Evolutionary conservation across 192 early-diverging fungal genomes (phyloP), one percentile per base, ranked within the genome.

Genomic region (Mortierella hygrophila): DNA sequence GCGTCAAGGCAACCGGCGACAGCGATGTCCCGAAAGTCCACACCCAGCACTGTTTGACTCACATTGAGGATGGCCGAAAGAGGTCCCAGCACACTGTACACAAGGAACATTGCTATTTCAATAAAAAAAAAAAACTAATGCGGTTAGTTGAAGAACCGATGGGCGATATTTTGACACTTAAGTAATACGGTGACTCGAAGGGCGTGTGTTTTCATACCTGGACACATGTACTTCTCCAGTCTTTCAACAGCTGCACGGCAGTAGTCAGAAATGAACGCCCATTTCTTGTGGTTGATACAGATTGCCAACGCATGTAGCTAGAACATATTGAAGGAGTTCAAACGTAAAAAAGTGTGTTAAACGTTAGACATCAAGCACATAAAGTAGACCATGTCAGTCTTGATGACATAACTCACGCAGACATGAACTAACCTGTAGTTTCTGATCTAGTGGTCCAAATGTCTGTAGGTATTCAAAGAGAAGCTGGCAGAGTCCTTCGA

Each of bases 251-350:
- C 74, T 2, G 75, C 54, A n/a, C 84, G 74, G 21, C 84, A 80
- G 23, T 86, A 86, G 6, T n/a, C 44, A 13, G 84, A 80, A 1
- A 86, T 18, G 52, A 86, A 86, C 16, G 74, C 75, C 84, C 84
- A 86, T 35, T 68, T 49, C 42, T 75, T 86, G 29, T 68, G 79
- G 41, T 78, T 76, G 35, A 86, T 81, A 44, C 84, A 80, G 3
- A 86, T 40, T 9, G 75, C 84, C 8, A 86, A 46, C 20, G 75
- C 76, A 16, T 79, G 84, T 11, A 86, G 42, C 84, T 86, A 73
- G 20, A 70, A 32, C 13, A 15, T 23, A 20, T 18, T 37, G 32
- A 44, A 7, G 41, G 11, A 13, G 37, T 54, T 29, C 1, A 23
- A 76, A 60, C 1, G 49, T 9, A 54, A 16, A 18, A 52, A 4